Percentiles rank a stretch among this genome's conserved stretches.
Conservation (phyloP, 352 stramenopile genomes). For the Pythium dissotocum region DNA sequence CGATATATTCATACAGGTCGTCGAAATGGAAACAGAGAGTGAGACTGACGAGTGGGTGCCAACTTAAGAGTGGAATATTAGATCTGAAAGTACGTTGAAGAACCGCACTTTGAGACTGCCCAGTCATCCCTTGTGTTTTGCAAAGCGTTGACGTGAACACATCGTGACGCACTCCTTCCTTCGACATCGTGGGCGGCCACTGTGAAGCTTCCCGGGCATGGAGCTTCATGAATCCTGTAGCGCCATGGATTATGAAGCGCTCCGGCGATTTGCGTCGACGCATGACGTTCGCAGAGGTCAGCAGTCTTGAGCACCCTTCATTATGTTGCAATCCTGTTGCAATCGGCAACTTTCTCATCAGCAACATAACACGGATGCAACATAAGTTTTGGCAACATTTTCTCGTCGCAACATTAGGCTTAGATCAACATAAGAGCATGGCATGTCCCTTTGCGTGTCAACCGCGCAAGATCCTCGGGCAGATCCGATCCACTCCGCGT, state of each 20-base stretch:
- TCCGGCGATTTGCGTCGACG: too few species aligned
- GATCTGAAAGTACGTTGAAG: neutral
- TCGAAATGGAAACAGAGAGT: neutral
- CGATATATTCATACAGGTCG: conserved; percentile 1
- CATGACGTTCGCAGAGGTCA: too few species aligned
- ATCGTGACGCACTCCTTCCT: neutral
- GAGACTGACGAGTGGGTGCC: neutral
- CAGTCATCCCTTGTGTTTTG: conserved; percentile 6
- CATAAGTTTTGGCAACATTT: neutral
- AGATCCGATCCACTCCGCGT: neutral
- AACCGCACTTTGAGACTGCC: neutral
- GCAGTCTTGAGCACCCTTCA: too few species aligned
- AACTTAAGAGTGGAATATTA: neutral
- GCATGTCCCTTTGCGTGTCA: conserved; percentile 24
- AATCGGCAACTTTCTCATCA: too few species aligned
- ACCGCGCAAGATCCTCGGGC: conserved; percentile 3
- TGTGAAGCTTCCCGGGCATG: too few species aligned
- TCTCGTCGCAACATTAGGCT: neutral
- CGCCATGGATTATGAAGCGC: too few species aligned
- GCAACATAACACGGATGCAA: neutral
- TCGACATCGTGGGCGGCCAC: too few species aligned
- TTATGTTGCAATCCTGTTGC: too few species aligned
- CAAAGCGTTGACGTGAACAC: conserved; percentile 19
- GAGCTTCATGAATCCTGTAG: too few species aligned
- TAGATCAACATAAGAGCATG: conserved; percentile 11